These are phyloP conservation scores for Bimuria novae-zelandiae DNA, from an alignment of 2,329 filamentous ascomycete species.

Conservation along the genomic window DNA sequence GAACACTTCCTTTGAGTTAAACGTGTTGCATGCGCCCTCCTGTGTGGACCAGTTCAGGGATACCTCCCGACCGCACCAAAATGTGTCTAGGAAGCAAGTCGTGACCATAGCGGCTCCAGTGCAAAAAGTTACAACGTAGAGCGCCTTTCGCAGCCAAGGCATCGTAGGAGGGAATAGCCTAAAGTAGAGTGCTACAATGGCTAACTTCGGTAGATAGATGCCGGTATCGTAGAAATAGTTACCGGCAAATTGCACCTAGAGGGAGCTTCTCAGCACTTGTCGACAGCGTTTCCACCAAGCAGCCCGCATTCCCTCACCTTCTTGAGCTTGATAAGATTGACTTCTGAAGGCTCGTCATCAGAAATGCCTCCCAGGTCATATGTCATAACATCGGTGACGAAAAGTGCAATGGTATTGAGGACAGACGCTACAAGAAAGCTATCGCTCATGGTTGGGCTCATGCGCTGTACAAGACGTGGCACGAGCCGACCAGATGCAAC, in stretches of 20 bases:
- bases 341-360: slow-evolving; percentile 15
- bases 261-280: not conserved
- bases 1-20: slow-evolving; percentile 25
- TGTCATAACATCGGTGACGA: slow-evolving; percentile 26
- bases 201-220: not conserved
- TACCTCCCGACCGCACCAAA: too few species aligned
- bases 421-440: slow-evolving; percentile 23
- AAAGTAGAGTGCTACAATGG: too few species aligned
- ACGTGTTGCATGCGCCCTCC: slow-evolving; percentile 11
- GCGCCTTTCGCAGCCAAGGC: too few species aligned
- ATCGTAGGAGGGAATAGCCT: too few species aligned
- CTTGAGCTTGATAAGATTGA: slow-evolving; percentile 18
- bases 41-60: too few species aligned
- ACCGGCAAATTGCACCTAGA: slow-evolving; percentile 13
- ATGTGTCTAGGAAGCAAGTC: too few species aligned
- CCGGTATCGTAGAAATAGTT: slow-evolving; percentile 17
- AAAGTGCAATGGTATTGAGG: slow-evolving; percentile 21
- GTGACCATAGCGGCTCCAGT: too few species aligned
- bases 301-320: slow-evolving; percentile 15
- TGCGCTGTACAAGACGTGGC: slow-evolving; percentile 20
- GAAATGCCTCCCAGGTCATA: slow-evolving; percentile 26
- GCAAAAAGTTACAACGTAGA: too few species aligned
- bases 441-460: slow-evolving; percentile 21
- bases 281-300: not conserved
- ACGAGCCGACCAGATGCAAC: slow-evolving; percentile 24